Conservation (phyloP, 805 yeast genomes). For the Saccharomycopsis microspora region DNA sequence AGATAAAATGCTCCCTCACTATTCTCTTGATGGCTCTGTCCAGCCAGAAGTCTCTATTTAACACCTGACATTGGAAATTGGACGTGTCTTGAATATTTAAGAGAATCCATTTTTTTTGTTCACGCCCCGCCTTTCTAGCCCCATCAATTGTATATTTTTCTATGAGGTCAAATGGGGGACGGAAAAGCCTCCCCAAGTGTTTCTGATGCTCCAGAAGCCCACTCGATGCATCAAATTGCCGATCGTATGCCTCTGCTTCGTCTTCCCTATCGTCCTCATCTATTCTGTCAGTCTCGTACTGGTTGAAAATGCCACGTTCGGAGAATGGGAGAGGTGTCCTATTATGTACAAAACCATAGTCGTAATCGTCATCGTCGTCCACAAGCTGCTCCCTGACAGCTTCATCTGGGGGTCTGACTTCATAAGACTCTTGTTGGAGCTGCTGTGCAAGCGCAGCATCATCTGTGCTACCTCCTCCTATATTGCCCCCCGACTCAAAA, state of each 20-base stretch:
- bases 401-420: slow-evolving; percentile 67
- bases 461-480: slow-evolving; percentile 1
- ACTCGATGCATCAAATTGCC: slow-evolving; percentile 8
- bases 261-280: slow-evolving; percentile 27
- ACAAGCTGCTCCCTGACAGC: slow-evolving; percentile 29
- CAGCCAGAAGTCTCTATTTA: slow-evolving; percentile 93
- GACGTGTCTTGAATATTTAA: slow-evolving; percentile 79
- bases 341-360: background rate
- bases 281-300: slow-evolving; percentile 26
- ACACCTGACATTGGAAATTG: slow-evolving; percentile 79
- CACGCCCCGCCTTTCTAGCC: slow-evolving; percentile 61
- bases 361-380: slow-evolving; percentile 5
- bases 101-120: slow-evolving; percentile 65
- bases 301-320: slow-evolving; percentile 25
- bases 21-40: slow-evolving; percentile 48
- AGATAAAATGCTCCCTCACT: slow-evolving; percentile 60
- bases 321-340: slow-evolving; percentile 1
- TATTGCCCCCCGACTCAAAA: slow-evolving; percentile 48
- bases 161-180: slow-evolving; percentile 92
- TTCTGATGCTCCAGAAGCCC: slow-evolving; percentile 32
- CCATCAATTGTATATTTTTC: slow-evolving; percentile 52
- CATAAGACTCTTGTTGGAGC: slow-evolving; percentile 54
- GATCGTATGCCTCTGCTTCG: slow-evolving; percentile 25
- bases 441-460: slow-evolving; percentile 45
- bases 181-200: slow-evolving; percentile 69